Percentiles rank a stretch among this genome's conserved stretches.
These are phyloP conservation scores for Xylariaceae sp. DNA, from an alignment of 2,329 filamentous ascomycete genomes.

Conservation along the genomic window DNA sequence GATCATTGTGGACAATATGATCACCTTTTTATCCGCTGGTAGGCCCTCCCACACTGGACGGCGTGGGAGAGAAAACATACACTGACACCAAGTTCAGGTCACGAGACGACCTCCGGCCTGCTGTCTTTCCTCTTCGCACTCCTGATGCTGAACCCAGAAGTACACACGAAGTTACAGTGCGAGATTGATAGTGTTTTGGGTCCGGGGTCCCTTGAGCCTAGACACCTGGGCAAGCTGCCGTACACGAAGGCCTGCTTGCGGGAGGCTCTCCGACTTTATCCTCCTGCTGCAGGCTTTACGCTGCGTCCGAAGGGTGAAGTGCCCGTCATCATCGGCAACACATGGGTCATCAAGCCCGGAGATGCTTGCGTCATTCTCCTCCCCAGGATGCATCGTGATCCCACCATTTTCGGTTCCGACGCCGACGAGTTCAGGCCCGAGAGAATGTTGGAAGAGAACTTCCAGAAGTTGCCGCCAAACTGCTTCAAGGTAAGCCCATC, in stretches of 20 bases:
- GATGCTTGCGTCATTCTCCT: conserved; percentile 25
- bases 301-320: conserved; percentile 33
- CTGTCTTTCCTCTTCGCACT: conserved; percentile 44
- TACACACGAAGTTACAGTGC: conserved; percentile 38
- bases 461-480: conserved; percentile 22
- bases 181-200: conserved; percentile 48
- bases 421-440: conserved; percentile 36
- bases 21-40: conserved; percentile 41
- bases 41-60: conserved; percentile 18
- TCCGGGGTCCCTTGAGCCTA: conserved; percentile 31
- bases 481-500: conserved; percentile 3
- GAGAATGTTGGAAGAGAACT: conserved; percentile 36
- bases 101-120: conserved; percentile 49
- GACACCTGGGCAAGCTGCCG: conserved; percentile 41
- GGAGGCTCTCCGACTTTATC: conserved; percentile 39
- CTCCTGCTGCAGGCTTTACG: conserved; percentile 1
- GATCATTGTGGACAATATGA: conserved; percentile 43
- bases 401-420: conserved; percentile 34
- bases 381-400: conserved; percentile 31
- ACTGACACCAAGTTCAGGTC: conserved; percentile 28
- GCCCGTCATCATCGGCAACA: conserved; percentile 19
- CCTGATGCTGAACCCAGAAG: conserved; percentile 40
- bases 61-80: neutral
- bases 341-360: conserved; percentile 28
- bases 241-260: conserved; percentile 46